Evolutionary conservation across 345 rosid species (phyloP).

Genomic region (Rhodamnia rubescens): DNA sequence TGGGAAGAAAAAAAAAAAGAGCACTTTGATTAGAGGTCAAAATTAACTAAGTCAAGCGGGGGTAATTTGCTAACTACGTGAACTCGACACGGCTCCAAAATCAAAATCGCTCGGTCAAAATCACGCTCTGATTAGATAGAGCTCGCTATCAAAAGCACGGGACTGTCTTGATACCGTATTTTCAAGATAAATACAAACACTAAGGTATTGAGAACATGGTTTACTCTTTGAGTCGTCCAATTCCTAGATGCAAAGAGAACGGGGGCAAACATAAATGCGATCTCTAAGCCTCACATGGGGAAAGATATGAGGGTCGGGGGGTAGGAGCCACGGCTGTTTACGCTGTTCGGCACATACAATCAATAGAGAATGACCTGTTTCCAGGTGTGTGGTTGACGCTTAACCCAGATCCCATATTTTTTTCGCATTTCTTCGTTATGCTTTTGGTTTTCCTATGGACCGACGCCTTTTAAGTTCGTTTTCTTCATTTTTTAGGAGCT

Average conservation of each 20-base stretch:
- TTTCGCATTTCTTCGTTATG: background rate
- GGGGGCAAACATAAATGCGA: background rate
- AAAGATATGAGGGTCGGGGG: background rate
- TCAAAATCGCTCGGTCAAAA: background rate
- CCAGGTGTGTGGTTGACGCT: background rate
- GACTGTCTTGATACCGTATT: no score
- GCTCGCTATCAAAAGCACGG: background rate
- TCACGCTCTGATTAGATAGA: rapidly evolving
- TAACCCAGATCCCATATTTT: background rate
- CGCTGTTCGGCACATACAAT: background rate
- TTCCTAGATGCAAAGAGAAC: background rate
- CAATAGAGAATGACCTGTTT: background rate
- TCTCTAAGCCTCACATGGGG: background rate
- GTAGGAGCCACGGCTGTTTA: background rate
- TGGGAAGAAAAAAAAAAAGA: background rate
- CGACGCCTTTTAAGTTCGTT: background rate
- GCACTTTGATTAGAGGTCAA: background rate
- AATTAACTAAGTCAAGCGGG: background rate
- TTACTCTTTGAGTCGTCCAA: background rate
- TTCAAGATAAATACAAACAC: no score
- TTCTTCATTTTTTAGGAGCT: background rate
- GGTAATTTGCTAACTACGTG: background rate
- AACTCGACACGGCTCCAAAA: background rate
- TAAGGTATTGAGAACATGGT: background rate
- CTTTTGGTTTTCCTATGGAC: background rate